Evolutionary conservation across 129 eudicot species (phyloP).

Genomic region (Chrysanthemum lavandulifolium): DNA sequence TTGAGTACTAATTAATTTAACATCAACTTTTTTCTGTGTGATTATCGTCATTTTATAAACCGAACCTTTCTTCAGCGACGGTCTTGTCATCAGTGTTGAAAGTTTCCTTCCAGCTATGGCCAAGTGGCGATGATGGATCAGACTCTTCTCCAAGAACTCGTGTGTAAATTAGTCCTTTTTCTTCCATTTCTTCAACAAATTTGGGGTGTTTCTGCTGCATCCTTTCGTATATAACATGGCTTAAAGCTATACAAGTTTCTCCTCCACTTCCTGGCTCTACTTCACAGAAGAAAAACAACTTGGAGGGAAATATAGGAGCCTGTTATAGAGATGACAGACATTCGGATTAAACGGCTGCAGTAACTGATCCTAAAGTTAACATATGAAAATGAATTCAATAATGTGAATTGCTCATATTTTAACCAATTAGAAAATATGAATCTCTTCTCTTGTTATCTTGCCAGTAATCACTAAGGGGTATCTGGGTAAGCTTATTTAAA

Average conservation of each 20-base stretch:
- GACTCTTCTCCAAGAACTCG: constrained; percentile 26
- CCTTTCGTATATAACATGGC: constrained; percentile 64
- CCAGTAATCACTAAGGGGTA: neutral
- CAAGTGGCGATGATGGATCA: constrained; percentile 33
- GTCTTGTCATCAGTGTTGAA: constrained; percentile 31
- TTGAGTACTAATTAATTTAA: neutral
- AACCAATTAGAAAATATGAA: too few species aligned
- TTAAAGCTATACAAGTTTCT: constrained; percentile 47
- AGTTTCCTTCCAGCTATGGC: constrained; percentile 37
- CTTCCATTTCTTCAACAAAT: constrained; percentile 30
- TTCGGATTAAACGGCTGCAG: neutral
- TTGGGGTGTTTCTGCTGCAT: constrained; percentile 42
- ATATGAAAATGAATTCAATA: too few species aligned
- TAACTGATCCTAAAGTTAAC: too few species aligned
- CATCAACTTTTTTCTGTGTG: neutral
- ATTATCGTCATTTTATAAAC: neutral
- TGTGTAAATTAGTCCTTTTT: constrained; percentile 30
- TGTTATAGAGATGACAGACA: neutral
- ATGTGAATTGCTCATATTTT: too few species aligned
- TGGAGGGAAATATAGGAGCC: constrained; percentile 32
- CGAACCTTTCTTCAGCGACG: constrained; percentile 34
- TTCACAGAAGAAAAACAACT: constrained; percentile 39
- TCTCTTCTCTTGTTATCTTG: too few species aligned
- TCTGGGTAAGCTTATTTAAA: neutral
- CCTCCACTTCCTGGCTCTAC: constrained; percentile 33